These are phyloP conservation scores for Ocimum tenuiflorum DNA, from an alignment of 257 asterid genomes.

Conservation along the genomic window DNA sequence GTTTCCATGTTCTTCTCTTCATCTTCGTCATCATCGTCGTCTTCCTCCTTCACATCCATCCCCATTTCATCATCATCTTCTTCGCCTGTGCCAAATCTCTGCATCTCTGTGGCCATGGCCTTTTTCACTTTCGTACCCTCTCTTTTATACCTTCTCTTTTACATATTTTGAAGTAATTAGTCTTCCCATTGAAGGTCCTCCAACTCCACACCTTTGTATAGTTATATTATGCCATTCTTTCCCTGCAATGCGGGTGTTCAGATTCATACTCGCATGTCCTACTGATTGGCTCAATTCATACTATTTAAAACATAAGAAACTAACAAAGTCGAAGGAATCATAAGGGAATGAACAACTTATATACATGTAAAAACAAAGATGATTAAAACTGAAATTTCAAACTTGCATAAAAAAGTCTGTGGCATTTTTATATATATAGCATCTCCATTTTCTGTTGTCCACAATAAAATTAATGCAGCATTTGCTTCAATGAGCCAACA, in stretches of 20 bases:
- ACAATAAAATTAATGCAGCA: neutral
- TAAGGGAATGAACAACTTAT: neutral
- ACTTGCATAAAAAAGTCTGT: neutral
- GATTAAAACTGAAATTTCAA: neutral
- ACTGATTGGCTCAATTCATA: conserved; percentile 11
- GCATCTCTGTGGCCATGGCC: conserved; percentile 61
- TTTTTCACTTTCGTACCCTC: conserved; percentile 12
- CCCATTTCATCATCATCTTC: conserved; percentile 95
- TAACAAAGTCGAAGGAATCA: conserved; percentile 7
- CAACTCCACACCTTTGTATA: conserved; percentile 14
- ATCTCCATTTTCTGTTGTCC: neutral
- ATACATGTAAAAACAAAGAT: neutral
- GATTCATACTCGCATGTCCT: conserved; percentile 14
- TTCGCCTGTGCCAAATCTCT: conserved; percentile 65
- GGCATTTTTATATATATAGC: conserved; percentile 7
- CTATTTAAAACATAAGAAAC: neutral
- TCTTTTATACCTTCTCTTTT: conserved; percentile 23
- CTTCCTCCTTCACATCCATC: conserved; percentile 90
- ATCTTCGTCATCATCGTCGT: conserved; percentile 67
- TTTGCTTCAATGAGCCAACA: conserved; percentile 12
- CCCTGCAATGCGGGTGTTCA: neutral
- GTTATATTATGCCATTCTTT: neutral
- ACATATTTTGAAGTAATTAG: conserved; percentile 3
- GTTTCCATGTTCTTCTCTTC: conserved; percentile 53
- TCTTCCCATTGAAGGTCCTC: conserved; percentile 16